Base-by-base conservation (phyloP, 2,329 filamentous ascomycete species). In the Aspergillus arachidicola region DNA sequence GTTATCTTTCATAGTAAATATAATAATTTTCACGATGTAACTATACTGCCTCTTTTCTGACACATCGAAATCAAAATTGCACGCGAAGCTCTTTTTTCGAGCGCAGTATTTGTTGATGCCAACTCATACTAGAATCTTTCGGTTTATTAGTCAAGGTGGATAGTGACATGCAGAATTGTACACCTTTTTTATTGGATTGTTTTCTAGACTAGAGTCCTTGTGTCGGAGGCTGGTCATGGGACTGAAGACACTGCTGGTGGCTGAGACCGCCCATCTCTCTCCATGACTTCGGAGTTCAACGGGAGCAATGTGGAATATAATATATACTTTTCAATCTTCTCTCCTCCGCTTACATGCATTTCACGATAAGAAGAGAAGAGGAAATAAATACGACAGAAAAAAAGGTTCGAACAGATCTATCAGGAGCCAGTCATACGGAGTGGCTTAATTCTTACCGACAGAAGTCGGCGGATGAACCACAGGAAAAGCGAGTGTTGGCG, bases 11-110 rank as follows among this genome's bases (percentile, higher is more conserved):
- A 57, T 46, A 38, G 36, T 59, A 48, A 36, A 53, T 38, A n/a
- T 36, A 41, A 45, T 58, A 59, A 48, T 54, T 53, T 36, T 60
- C 43, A 71, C 66, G 68, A 69, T 21, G 59, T 56, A 51, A 72
- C 64, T 69, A 68, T 69, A 64, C 65, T 60, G 38, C 68, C 66
- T 38, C n/a, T 30, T 28, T 19, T 19, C 16, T 41, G 16, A n/a
- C 19, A 41, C 9, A 12, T 23, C n/a, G n/a, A 23, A 46, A 23
- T 23, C n/a, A 2, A 46, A 19, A 41, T 7, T n/a, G 16, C 38
- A 41, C 16, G 38, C 16, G 38, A 41, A 4, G 19, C 16, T 41
- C 38, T 41, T 19, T 10, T n/a, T 7, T 10, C 7, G 38, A 19
- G 38, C 38, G 34, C 34, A 16, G 34, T 36, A 36, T 36, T 36